These are phyloP conservation scores for Diutina ranongensis DNA, from an alignment of 1,139 yeast species.

Conservation along the genomic window DNA sequence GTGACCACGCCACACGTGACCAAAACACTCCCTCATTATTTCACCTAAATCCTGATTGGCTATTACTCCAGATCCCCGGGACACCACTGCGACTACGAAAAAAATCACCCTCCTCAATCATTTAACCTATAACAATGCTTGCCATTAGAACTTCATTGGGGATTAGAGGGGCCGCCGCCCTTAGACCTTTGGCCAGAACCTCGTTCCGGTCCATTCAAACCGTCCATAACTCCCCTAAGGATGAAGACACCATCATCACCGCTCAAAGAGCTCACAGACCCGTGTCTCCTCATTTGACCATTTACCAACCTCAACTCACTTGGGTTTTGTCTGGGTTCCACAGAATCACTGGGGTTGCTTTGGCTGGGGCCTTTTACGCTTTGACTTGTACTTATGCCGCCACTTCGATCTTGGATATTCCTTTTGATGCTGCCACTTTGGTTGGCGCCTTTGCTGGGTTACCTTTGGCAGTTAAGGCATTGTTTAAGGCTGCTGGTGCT, in stretches of 20 bases:
- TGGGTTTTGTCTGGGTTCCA: slow-evolving; percentile 72
- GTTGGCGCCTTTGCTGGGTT: slow-evolving; percentile 44
- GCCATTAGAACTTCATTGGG: slow-evolving; percentile 6
- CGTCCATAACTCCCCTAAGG: slow-evolving; percentile 47
- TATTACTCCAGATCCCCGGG: neutral
- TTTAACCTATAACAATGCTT: neutral
- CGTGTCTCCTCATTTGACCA: slow-evolving; percentile 77
- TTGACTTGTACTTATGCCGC: slow-evolving; percentile 69
- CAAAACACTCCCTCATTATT: neutral
- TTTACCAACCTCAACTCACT: slow-evolving; percentile 85
- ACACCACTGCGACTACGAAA: neutral
- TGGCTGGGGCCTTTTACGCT: slow-evolving; percentile 72
- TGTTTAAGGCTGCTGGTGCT: slow-evolving; percentile 59
- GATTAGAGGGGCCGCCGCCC: slow-evolving; percentile 5
- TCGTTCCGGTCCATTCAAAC: slow-evolving; percentile 17
- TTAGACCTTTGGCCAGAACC: slow-evolving; percentile 3
- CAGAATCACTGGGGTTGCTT: slow-evolving; percentile 77
- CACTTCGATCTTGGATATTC: slow-evolving; percentile 49
- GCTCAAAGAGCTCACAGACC: slow-evolving; percentile 88
- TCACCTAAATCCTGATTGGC: neutral
- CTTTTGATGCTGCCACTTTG: slow-evolving; percentile 52
- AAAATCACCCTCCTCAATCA: neutral
- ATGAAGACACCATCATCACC: slow-evolving; percentile 59
- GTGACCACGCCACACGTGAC: too few species aligned
- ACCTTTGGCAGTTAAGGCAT: slow-evolving; percentile 51